Evolutionary conservation across 331 rosid species (phyloP).

Genomic region (Stylosanthes scabra): DNA sequence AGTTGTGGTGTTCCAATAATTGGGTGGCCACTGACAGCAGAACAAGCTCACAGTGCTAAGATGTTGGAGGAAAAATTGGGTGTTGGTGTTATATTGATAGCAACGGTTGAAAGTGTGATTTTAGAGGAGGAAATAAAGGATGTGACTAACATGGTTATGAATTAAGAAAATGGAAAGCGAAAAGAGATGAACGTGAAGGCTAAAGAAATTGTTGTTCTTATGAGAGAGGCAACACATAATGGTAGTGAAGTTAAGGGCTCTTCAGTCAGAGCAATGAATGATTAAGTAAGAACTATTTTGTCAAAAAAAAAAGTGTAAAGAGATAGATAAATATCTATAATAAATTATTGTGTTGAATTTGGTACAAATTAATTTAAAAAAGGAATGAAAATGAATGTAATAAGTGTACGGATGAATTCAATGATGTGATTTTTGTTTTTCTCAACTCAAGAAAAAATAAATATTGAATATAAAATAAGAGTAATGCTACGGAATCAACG

Average conservation of each 20-base stretch:
- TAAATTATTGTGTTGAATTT: too few relatives aligned
- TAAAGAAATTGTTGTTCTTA: slow-evolving; percentile 38
- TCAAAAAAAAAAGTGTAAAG: too few relatives aligned
- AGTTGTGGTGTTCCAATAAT: slow-evolving; percentile 68
- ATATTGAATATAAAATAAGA: too few relatives aligned
- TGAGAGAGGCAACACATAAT: slow-evolving; percentile 46
- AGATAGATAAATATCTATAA: too few relatives aligned
- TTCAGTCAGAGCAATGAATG: slow-evolving; percentile 50
- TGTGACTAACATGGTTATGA: slow-evolving; percentile 55
- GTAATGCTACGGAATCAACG: too few relatives aligned
- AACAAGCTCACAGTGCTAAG: slow-evolving; percentile 64
- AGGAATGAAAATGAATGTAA: too few relatives aligned
- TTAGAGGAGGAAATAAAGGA: slow-evolving; percentile 48
- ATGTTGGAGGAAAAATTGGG: slow-evolving; percentile 78
- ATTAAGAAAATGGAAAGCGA: slow-evolving; percentile 45
- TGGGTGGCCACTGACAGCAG: slow-evolving; percentile 80
- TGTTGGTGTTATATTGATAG: slow-evolving; percentile 58
- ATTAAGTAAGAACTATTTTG: slow-evolving; percentile 45
- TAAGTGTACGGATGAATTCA: too few relatives aligned
- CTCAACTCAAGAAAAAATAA: too few relatives aligned
- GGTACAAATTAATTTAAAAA: too few relatives aligned
- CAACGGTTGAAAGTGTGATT: slow-evolving; percentile 46
- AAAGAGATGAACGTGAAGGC: slow-evolving; percentile 69
- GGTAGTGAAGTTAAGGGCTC: slow-evolving; percentile 50
- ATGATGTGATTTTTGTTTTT: too few relatives aligned